Percentiles rank a stretch among this genome's conserved stretches.
These are phyloP conservation scores for Pseudoperonospora humuli DNA, from an alignment of 352 stramenopile species.

Conservation along the genomic window DNA sequence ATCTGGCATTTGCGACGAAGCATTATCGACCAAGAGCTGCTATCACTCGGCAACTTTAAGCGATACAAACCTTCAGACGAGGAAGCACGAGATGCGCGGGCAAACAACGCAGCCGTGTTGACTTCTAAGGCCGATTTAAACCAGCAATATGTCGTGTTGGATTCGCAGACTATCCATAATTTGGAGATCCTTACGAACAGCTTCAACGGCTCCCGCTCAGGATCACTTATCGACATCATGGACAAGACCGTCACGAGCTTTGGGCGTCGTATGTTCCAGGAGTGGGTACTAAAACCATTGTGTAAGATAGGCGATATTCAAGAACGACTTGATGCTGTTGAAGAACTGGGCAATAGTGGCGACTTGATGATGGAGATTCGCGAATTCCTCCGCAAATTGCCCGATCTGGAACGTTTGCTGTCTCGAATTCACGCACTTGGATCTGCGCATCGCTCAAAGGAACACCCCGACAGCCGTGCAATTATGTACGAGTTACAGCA, in stretches of 20 bases:
- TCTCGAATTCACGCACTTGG: constrained; percentile 95
- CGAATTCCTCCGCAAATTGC: constrained; percentile 82
- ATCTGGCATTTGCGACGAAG: constrained; percentile 75
- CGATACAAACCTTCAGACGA: constrained; percentile 77
- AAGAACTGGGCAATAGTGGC: constrained; percentile 83
- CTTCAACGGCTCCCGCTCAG: constrained; percentile 83
- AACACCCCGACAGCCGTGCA: constrained; percentile 93
- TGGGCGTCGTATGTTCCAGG: constrained; percentile 91
- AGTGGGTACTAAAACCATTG: constrained; percentile 96
- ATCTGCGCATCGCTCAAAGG: constrained; percentile 61
- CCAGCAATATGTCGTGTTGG: constrained; percentile 89
- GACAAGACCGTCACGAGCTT: constrained; percentile 91
- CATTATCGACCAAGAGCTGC: constrained; percentile 77
- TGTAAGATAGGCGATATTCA: constrained; percentile 93
- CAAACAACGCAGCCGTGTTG: constrained; percentile 15
- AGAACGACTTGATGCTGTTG: constrained; percentile 92
- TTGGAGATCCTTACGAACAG: constrained; percentile 92
- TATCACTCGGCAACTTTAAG: constrained; percentile 72
- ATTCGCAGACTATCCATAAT: constrained; percentile 96
- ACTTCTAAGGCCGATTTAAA: constrained; percentile 44
- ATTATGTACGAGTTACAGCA: constrained; percentile 97
- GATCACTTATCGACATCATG: constrained; percentile 89
- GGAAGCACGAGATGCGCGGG: constrained; percentile 23
- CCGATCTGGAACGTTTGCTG: constrained; percentile 95
- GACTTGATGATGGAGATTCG: constrained; percentile 78